These are phyloP conservation scores for Ceratocystiopsis sp. DNA, from an alignment of 2,329 filamentous ascomycete genomes.

Conservation along the genomic window DNA sequence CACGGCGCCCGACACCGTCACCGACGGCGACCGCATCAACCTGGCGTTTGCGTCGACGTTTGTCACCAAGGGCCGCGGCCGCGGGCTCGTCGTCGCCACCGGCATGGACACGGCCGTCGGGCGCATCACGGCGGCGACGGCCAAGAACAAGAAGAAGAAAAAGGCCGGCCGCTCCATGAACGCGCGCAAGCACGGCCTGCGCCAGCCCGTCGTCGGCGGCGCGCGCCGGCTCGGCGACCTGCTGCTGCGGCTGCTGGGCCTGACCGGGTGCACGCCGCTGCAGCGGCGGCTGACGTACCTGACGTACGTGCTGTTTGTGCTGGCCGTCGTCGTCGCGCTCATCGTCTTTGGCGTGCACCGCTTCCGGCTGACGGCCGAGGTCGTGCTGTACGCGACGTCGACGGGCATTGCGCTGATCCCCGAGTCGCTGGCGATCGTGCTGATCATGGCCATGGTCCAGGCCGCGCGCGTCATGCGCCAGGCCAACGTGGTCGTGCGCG, in stretches of 20 bases:
- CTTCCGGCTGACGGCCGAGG: slow-evolving; percentile 36
- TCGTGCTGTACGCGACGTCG: slow-evolving; percentile 43
- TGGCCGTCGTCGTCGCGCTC: slow-evolving; percentile 44
- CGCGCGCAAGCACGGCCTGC: slow-evolving; percentile 23
- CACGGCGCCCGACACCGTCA: slow-evolving; percentile 30
- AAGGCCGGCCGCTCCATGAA: slow-evolving; percentile 26
- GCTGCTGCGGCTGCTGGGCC: slow-evolving; percentile 33
- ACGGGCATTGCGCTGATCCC: slow-evolving; percentile 48
- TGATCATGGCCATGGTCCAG: slow-evolving; percentile 55
- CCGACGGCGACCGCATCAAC: slow-evolving; percentile 57
- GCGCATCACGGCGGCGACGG: slow-evolving; percentile 51
- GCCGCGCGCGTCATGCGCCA: slow-evolving; percentile 48
- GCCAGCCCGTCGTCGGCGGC: slow-evolving; percentile 22
- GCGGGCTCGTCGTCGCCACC: slow-evolving; percentile 54
- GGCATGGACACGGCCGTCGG: slow-evolving; percentile 64
- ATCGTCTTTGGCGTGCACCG: slow-evolving; percentile 44
- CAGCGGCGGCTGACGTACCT: slow-evolving; percentile 77
- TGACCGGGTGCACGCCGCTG: slow-evolving; percentile 58
- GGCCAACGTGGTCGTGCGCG: slow-evolving; percentile 47
- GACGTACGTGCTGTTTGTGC: slow-evolving; percentile 60
- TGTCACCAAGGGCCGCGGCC: slow-evolving; percentile 55
- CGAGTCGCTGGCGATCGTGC: slow-evolving; percentile 49
- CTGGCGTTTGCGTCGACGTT: slow-evolving; percentile 59
- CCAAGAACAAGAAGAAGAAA: slow-evolving; percentile 29
- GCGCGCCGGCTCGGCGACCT: slow-evolving; percentile 23